These are phyloP conservation scores for Oenanthe javanica DNA, from an alignment of 140 eudicot genomes.

Conservation along the genomic window DNA sequence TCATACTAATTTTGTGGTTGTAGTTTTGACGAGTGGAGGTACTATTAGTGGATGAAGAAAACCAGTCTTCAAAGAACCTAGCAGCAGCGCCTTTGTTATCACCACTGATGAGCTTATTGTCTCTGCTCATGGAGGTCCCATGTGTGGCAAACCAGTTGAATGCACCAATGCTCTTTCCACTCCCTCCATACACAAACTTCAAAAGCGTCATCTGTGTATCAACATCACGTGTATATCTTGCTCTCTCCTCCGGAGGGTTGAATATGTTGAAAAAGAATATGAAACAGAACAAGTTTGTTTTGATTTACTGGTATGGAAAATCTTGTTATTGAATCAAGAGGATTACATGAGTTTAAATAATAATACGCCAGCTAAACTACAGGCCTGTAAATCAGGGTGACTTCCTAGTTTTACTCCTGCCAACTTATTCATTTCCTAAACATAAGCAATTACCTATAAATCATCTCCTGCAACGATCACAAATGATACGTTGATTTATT, in stretches of 20 bases:
- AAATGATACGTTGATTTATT: no score
- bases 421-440: no score
- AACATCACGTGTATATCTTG: constrained; percentile 35
- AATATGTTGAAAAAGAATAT: no score
- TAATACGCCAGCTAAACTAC: no score
- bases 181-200: constrained; percentile 62
- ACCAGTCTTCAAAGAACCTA: constrained; percentile 76
- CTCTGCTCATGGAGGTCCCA: constrained; percentile 77
- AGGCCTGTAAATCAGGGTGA: no score
- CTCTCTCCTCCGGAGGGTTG: constrained; percentile 53
- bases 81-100: constrained; percentile 88
- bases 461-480: no score
- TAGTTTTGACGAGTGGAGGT: constrained; percentile 9
- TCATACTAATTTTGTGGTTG: neutral
- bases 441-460: no score
- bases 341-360: no score
- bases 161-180: constrained; percentile 43
- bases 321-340: no score
- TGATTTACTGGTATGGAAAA: no score
- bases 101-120: constrained; percentile 60
- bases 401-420: no score
- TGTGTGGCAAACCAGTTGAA: constrained; percentile 82
- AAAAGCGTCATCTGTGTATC: constrained; percentile 61
- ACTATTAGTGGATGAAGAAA: constrained; percentile 26
- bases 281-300: no score